phyloP scores from a whole-genome alignment of 2,329 filamentous ascomycete species.

The Colletotrichum liriopes region DNA sequence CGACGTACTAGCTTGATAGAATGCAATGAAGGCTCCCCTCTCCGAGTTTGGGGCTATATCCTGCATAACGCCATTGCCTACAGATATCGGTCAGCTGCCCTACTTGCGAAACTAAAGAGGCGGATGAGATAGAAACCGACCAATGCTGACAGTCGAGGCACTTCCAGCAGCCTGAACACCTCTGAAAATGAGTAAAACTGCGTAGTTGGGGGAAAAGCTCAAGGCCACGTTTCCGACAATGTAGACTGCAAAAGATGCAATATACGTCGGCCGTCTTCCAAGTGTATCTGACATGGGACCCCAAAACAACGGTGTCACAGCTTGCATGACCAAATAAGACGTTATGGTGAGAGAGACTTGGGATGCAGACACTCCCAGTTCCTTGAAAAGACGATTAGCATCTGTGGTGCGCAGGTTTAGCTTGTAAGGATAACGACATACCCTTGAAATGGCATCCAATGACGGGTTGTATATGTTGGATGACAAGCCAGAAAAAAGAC shows the following conservation, averaged over 20 bases:
- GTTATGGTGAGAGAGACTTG: conserved; percentile 60
- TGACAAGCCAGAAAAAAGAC: conserved; percentile 67
- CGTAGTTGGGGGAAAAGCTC: conserved; percentile 60
- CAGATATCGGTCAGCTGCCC: not conserved
- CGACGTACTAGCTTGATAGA: conserved; percentile 52
- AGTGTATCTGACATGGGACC: conserved; percentile 63
- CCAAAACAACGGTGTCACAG: conserved; percentile 64
- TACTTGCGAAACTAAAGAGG: not conserved
- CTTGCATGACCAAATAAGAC: conserved; percentile 66
- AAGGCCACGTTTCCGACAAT: conserved; percentile 62
- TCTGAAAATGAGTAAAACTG: conserved; percentile 60
- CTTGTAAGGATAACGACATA: conserved; percentile 26
- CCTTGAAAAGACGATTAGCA: conserved; percentile 36
- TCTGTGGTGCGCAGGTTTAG: not conserved
- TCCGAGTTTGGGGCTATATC: conserved; percentile 51
- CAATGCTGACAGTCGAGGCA: conserved; percentile 64
- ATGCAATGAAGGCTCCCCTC: conserved; percentile 51
- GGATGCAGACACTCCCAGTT: conserved; percentile 50
- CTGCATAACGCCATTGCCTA: conserved; percentile 50
- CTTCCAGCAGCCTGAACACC: conserved; percentile 65
- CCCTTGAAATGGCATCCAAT: conserved; percentile 56
- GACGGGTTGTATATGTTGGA: conserved; percentile 68
- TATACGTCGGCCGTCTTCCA: conserved; percentile 62
- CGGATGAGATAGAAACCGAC: conserved; percentile 45
- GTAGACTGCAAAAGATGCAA: conserved; percentile 64